Base-by-base conservation (phyloP, 2,329 filamentous ascomycete genomes). In the Fusarium chlamydosporum region DNA sequence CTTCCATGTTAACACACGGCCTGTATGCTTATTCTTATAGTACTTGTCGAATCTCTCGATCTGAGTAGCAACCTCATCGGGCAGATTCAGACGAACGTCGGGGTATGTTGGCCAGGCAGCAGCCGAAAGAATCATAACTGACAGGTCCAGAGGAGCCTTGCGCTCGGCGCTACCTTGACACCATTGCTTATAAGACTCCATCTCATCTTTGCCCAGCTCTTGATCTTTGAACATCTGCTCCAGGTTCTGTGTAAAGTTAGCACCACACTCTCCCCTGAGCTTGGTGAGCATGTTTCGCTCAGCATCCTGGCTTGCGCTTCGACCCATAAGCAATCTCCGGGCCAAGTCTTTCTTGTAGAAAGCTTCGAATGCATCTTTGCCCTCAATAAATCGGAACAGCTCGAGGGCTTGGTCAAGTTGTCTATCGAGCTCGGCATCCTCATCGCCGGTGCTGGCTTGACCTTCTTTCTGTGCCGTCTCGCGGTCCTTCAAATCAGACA, bases 151-250 rank as follows among this genome's bases (percentile, higher is more conserved):
- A 2, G 81, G 77, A 7, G 84, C 78, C 60, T 84, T 88, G 33
- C 76, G 75, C 6, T 81, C 81, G 4, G 70, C 78, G 56, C 85
- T 85, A 52, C 85, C 84, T 16, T 86, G 84, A 16, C 86, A 85
- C 80, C 79, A 94, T 78, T 79, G 86, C 78, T 91, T 96, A 82
- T 97, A 99, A 0, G 91, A 88, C n/a, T 86, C 81, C 91, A 98
- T 97, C 77, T 98, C 95, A 73, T 98, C 96, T 64, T 92, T 91
- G 13, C 92, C 92, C 20, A 97, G 86, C 76, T 97, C 94, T 79
- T 98, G 93, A 75, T 99, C 96, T 79, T 97, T 97, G 84, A 99
- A 99, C 96, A 99, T 99, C 67, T 95, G 93, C 80, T 99, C 96
- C 1, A 99, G 85, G 75, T 99, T 99, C 76, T 97, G 94, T 0